Evolutionary conservation across 2,329 filamentous ascomycete species (phyloP).

Genomic region (Microcyclospora tardicrescens): DNA sequence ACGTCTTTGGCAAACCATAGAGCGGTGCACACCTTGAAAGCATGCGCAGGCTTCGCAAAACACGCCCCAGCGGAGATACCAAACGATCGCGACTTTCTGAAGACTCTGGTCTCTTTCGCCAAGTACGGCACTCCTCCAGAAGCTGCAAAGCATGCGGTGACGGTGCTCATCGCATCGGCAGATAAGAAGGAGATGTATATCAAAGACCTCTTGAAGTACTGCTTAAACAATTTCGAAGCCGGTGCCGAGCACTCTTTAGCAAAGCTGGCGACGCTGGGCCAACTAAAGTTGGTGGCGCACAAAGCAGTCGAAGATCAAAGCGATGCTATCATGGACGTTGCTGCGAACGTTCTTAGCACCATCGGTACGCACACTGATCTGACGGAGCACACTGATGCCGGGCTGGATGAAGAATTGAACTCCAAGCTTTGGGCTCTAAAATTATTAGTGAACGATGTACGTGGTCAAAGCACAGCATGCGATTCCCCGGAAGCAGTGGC

Average conservation of each 20-base stretch:
- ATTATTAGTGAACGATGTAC: constrained; percentile 72
- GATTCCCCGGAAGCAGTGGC: constrained; percentile 23
- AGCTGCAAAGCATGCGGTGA: constrained; percentile 86
- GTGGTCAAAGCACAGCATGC: constrained; percentile 36
- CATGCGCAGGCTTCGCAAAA: constrained; percentile 81
- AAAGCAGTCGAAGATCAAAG: constrained; percentile 55
- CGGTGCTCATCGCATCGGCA: constrained; percentile 67
- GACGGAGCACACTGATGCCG: constrained; percentile 37
- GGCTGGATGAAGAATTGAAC: constrained; percentile 63
- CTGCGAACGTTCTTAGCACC: constrained; percentile 59
- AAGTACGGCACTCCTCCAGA: constrained; percentile 67
- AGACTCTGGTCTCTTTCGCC: constrained; percentile 72
- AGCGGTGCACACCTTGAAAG: constrained; percentile 84
- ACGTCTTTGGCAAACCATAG: constrained; percentile 54
- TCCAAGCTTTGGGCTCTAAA: constrained; percentile 76
- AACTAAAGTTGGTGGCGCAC: constrained; percentile 63
- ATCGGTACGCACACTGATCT: constrained; percentile 42
- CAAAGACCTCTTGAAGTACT: constrained; percentile 66
- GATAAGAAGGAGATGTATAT: constrained; percentile 75
- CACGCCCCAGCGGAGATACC: constrained; percentile 77
- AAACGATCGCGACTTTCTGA: constrained; percentile 64
- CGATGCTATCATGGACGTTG: constrained; percentile 66
- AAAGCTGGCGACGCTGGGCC: constrained; percentile 57
- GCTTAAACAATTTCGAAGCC: constrained; percentile 61
- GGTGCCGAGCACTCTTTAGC: constrained; percentile 60